Base-by-base conservation (phyloP, 1,139 yeast genomes). In the Pichia sp. region DNA sequence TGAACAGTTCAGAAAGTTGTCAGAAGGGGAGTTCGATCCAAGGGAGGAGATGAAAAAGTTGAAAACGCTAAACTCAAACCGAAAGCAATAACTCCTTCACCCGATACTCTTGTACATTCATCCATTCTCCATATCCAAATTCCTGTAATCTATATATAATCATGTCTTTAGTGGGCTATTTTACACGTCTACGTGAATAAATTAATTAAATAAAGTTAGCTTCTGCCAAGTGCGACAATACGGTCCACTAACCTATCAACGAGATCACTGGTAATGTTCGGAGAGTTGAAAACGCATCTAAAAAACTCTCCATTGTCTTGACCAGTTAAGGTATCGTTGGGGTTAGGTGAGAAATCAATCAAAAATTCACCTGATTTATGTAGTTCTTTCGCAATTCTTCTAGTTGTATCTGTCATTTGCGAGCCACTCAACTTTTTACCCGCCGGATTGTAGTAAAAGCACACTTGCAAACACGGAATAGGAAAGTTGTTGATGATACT, bases 221-320 rank as follows among this genome's bases (percentile, higher is more conserved):
- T 12, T 18, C 36, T 44, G 18, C 48, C 48, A 12, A 37, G 19
- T 37, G 40, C 23, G 39, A 69, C 65, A 39, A 76, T 70, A 40
- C 62, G 62, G 3, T 56, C 61, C 4, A 78, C 61, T 41, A 78
- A 66, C 43, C 62, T 66, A 54, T 79, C 82, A 21, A 78, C 68
- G 0, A 72, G 63, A 12, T 58, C 68, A 39, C 69, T 69, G 8
- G 74, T 66, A 6, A 79, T 74, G 28, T 67, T 76, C 1, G 96
- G 95, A 39, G 93, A 82, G 66, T 86, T 86, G 69, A 88, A 83
- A 12, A 88, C 96, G 19, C 86, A 95, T 55, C 96, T 72, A 74
- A 88, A 87, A 64, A 88, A 88, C 66, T 87, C 95, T 3, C 95
- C 95, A 44, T 75, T 69, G 39, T 75, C 73, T 41, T 71, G 73